Evolutionary conservation across 345 rosid genomes (phyloP).

Genomic region (Noccaea caerulescens): DNA sequence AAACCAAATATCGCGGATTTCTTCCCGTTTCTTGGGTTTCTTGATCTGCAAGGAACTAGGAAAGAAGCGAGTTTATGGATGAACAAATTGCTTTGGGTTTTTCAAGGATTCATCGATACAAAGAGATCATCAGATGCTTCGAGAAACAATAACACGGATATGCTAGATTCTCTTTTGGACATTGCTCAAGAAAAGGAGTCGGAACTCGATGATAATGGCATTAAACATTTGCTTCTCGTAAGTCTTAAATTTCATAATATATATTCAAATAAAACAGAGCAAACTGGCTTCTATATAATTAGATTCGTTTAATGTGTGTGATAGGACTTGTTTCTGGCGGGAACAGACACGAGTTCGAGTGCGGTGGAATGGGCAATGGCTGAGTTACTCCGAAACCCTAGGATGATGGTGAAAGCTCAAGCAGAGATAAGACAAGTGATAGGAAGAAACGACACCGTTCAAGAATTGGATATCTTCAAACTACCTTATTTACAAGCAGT

Average conservation of each 20-base stretch:
- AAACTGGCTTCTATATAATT: background rate
- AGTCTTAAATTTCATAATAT: background rate
- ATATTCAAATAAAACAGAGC: background rate
- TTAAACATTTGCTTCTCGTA: conserved; percentile 47
- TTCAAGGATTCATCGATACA: conserved; percentile 34
- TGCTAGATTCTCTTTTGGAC: conserved; percentile 42
- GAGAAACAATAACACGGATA: conserved; percentile 27
- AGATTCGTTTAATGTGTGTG: background rate
- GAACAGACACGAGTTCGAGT: conserved; percentile 47
- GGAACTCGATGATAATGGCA: conserved; percentile 24
- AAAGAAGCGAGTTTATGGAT: conserved; percentile 27
- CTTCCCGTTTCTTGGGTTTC: conserved; percentile 26
- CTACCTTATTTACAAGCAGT: conserved; percentile 49
- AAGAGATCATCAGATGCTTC: conserved; percentile 23
- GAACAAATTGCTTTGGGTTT: conserved; percentile 28
- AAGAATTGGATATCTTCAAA: conserved; percentile 37
- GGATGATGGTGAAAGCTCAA: conserved; percentile 28
- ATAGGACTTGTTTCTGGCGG: conserved; percentile 48
- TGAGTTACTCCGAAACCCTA: conserved; percentile 31
- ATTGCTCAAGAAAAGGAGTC: conserved; percentile 29
- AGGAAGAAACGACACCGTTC: conserved; percentile 12
- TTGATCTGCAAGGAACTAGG: conserved; percentile 31
- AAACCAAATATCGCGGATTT: conserved; percentile 1
- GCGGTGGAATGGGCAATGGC: conserved; percentile 41
- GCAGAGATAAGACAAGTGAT: conserved; percentile 38